Evolutionary conservation across 805 yeast species (phyloP), one percentile per base, ranked within the genome.

Genomic region (Kazachstania taianensis): DNA sequence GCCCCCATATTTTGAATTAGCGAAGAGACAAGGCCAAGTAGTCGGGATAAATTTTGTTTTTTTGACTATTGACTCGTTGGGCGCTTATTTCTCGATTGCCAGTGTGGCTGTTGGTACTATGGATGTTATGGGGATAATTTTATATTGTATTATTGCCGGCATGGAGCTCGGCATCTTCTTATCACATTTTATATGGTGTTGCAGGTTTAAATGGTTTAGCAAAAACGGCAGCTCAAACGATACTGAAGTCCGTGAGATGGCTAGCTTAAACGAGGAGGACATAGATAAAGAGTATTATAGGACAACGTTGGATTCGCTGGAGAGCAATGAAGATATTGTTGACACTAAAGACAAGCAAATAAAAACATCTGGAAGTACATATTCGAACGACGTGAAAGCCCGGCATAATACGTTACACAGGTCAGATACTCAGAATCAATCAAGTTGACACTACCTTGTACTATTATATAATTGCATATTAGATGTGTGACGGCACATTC

Each of bases 21-120:
- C 75, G 20, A 82, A 83, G 50, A 68, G 95, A 44, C 57, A 73
- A 36, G 96, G 96, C 1, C 62, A 81, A 28, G 96, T 87, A 2
- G 75, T 86, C 3, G 97, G 97, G 0, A 79, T 87, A 50, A 86
- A 85, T 53, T 86, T 89, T 50, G 45, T 81, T 2, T 87, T 89
- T 44, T 63, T 89, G 40, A 48, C 66, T 5, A 61, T 87, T 61
- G 96, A 89, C 55, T 72, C 81, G 4, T 44, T 72, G 16, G 97
- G 97, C 5, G 96, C 96, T 0, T 57, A 83, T 25, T 75, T 84
- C 46, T 81, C 92, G 10, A 69, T 81, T 58, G 59, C 72, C 26
- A 73, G 82, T 55, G 67, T 69, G 41, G 60, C 65, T 2, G 67
- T 78, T 20, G 92, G 79, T 5, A 65, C 66, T 28, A 50, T 81